A percentile compares a stretch with the other conserved stretches of the same genome.
These are phyloP conservation scores for Citrullus amarus DNA, from an alignment of 306 rosid species.

Conservation along the genomic window DNA sequence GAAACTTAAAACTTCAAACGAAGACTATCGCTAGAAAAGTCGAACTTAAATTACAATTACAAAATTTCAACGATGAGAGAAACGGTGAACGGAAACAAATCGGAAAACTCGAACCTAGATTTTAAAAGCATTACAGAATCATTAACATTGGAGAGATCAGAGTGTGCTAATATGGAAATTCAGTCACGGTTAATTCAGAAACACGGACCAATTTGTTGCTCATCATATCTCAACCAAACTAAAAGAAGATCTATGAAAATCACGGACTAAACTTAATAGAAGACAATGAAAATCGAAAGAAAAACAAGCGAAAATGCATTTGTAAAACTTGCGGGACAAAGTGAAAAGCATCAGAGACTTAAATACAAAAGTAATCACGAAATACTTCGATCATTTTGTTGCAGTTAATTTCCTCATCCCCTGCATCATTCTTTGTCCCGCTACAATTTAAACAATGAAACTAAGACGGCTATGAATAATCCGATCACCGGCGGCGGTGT, in stretches of 20 bases:
- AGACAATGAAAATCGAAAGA: neutral
- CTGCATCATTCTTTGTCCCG: neutral
- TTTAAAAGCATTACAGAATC: too few relatives aligned
- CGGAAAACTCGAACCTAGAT: neutral
- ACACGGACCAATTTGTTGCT: conserved; percentile 14
- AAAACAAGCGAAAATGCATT: neutral
- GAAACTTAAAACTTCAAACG: too few relatives aligned
- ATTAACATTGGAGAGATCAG: conserved; percentile 4
- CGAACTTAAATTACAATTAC: too few relatives aligned
- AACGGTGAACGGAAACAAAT: too few relatives aligned
- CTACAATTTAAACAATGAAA: neutral
- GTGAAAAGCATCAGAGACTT: conserved; percentile 12
- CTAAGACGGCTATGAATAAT: neutral
- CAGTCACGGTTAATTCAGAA: conserved; percentile 14
- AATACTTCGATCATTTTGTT: conserved; percentile 10
- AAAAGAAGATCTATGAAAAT: neutral
- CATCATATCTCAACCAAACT: conserved; percentile 11
- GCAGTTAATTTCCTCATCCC: conserved; percentile 13
- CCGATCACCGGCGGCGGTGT: neutral
- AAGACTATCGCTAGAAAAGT: too few relatives aligned
- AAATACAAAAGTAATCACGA: conserved; percentile 13
- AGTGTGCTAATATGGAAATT: conserved; percentile 8
- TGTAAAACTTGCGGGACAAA: neutral
- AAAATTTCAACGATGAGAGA: too few relatives aligned
- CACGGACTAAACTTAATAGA: neutral